A percentile compares a stretch with the other conserved stretches of the same genome.
These are phyloP conservation scores for Leishmania mexicana DNA, from an alignment of 208 protist species.

Conservation along the genomic window DNA sequence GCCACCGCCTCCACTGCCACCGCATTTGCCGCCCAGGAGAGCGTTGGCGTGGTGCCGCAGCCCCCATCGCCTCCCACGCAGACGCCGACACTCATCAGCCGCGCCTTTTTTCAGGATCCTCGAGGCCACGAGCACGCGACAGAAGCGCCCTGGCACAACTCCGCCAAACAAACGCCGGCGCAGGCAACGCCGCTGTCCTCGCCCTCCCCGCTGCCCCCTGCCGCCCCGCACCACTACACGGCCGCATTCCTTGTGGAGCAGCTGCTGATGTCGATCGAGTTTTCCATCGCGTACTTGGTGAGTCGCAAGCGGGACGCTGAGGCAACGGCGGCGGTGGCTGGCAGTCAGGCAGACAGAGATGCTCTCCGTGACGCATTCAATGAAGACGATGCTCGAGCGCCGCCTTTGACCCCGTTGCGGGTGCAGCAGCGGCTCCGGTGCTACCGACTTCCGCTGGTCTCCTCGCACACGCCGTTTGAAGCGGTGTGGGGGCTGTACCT, in stretches of 20 bases:
- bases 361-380: neutral
- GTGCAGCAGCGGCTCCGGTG: constrained; percentile 1
- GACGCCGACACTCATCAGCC: constrained; percentile 27
- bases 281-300: constrained; percentile 17
- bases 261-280: constrained; percentile 26
- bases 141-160: neutral
- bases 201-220: neutral
- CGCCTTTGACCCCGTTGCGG: constrained; percentile 2
- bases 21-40: neutral
- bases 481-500: constrained; percentile 17
- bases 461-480: constrained; percentile 1
- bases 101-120: constrained; percentile 14
- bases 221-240: constrained; percentile 1
- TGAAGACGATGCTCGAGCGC: neutral
- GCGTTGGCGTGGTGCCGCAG: neutral
- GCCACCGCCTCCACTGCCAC: neutral
- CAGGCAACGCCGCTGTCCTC: neutral
- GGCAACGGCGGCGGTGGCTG: neutral
- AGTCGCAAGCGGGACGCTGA: neutral
- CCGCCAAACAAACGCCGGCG: neutral
- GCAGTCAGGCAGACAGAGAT: neutral
- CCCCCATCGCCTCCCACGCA: constrained; percentile 4
- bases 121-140: neutral
- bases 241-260: constrained; percentile 17
- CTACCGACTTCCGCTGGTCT: constrained; percentile 9